Conservation (phyloP, 225 moss, liverwort and hornwort genomes). For the Pleurozium schreberi region DNA sequence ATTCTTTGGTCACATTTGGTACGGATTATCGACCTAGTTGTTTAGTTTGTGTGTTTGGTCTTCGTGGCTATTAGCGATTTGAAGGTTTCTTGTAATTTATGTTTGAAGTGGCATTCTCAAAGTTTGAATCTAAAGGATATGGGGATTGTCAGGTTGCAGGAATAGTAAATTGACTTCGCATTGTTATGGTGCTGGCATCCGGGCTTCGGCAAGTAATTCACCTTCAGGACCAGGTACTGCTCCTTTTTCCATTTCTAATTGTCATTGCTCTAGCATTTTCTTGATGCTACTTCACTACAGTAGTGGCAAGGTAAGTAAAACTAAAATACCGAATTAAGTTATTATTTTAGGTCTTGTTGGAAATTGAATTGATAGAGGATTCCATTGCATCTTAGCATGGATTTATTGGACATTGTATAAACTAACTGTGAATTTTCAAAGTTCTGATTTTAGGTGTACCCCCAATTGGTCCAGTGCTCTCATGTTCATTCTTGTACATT, state of each 20-base stretch:
- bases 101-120: neutral
- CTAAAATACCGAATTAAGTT: no score
- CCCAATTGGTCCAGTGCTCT: neutral
- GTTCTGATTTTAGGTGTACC: neutral
- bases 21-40: neutral
- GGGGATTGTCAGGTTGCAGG: slow-evolving; percentile 3
- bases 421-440: neutral
- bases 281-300: neutral
- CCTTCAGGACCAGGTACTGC: slow-evolving; percentile 6
- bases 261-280: neutral
- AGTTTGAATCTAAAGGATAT: neutral
- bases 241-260: neutral
- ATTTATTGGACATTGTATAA: neutral
- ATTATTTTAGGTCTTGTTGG: neutral
- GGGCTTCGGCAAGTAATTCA: neutral
- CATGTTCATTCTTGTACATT: neutral
- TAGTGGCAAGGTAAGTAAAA: neutral
- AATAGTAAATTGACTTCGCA: neutral
- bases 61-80: neutral
- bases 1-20: neutral
- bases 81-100: neutral
- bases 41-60: neutral
- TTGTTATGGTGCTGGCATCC: slow-evolving; percentile 1
- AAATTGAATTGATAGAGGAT: neutral
- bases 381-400: neutral